Evolutionary conservation across 2,329 filamentous ascomycete genomes (phyloP), one percentile per base, ranked within the genome.

Genomic region (Trichoderma simmonsii): DNA sequence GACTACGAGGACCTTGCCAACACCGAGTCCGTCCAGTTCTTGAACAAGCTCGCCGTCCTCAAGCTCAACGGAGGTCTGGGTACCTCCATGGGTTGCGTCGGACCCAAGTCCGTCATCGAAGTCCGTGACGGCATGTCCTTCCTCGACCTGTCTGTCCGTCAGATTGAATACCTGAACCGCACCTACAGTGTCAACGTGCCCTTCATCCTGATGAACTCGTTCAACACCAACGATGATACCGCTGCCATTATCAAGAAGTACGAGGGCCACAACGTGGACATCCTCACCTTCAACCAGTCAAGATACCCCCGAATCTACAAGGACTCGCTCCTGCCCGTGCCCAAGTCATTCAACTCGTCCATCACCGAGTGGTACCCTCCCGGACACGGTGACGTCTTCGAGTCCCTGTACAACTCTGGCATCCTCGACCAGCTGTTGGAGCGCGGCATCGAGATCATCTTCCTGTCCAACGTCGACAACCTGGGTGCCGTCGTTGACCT

Each of bases 231-330:
- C 83, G 90, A 95, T 79, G 96, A 99, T 82, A 99, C 96, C 66
- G 94, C 95, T 75, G 94, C 94, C 85, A 99, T 99, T 85, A 99
- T 99, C 88, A 99, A 99, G 91, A 99, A 99, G 88, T 99, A 98
- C 86, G 95, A 99, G 87, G 96, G 96, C 75, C 96, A 99, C 90
- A 98, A 98, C 83, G 97, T 99, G 80, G 96, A 99, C 82, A 98
- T 99, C 83, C 88, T 98, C 82, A 98, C 96, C 82, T 99, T 99
- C 91, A 99, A 99, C 89, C 96, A 99, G 87, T 99, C 96, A 75
- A 90, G 95, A 79, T 99, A 98, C 88, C 96, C 96, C 77, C 93
- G 96, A 88, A 93, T 99, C 81, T 91, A 95, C 85, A 98, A 98
- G 90, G 96, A 99, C 86, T 99, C 96, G 59, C 91, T 98, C 70